phyloP scores from a whole-genome alignment of 805 yeast species.

The Zygosaccharomyces lentus region DNA sequence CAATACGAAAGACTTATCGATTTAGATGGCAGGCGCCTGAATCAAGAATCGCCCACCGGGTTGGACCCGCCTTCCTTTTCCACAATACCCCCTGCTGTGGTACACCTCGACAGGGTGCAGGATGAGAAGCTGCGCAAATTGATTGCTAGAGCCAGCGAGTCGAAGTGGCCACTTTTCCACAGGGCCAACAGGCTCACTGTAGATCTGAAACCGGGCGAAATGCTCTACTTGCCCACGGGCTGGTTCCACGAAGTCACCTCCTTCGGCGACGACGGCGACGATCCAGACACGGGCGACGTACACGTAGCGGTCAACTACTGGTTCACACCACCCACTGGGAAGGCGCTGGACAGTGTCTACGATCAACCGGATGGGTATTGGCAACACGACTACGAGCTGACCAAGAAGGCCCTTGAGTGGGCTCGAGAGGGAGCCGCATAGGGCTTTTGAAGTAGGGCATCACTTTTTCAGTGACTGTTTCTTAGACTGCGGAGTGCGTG shows the following conservation, averaged over 20 bases:
- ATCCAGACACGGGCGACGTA: conserved; percentile 24
- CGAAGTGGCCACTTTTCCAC: conserved; percentile 47
- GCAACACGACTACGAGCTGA: conserved; percentile 48
- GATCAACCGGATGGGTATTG: conserved; percentile 52
- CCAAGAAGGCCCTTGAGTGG: conserved; percentile 33
- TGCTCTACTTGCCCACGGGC: conserved; percentile 69
- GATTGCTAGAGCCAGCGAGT: conserved; percentile 38
- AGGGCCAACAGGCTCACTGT: conserved; percentile 42
- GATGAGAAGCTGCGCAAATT: conserved; percentile 27
- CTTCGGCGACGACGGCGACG: conserved; percentile 39
- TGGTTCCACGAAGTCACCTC: conserved; percentile 83
- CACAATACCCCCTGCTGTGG: conserved; percentile 54
- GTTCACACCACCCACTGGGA: conserved; percentile 61
- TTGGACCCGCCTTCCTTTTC: conserved; percentile 69
- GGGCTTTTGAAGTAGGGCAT: conserved; percentile 1
- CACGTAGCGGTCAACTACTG: conserved; percentile 73
- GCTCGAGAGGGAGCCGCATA: not conserved
- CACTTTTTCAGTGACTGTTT: not conserved
- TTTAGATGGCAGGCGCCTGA: conserved; percentile 26
- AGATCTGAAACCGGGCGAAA: conserved; percentile 55
- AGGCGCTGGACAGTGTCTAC: conserved; percentile 16
- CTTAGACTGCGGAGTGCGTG: not conserved
- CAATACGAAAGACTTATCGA: conserved; percentile 27
- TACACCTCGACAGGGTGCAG: conserved; percentile 54
- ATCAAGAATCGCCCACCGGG: conserved; percentile 15